Evolutionary conservation across 75 land plant species (phyloP).

Genomic region (Sequoiadendron giganteum): DNA sequence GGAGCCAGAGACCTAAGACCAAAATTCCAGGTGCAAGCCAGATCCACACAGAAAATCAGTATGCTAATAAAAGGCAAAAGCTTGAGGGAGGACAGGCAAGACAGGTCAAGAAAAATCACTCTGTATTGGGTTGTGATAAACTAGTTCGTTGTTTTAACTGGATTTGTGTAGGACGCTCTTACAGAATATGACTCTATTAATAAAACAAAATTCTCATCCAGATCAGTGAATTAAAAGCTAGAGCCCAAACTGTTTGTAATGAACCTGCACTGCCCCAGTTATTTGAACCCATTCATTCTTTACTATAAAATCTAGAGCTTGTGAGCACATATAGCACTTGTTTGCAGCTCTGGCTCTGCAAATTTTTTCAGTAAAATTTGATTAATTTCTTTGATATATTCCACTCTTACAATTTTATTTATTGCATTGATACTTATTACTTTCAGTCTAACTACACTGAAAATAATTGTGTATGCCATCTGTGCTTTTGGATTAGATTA

Average conservation of each 20-base stretch:
- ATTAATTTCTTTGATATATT: not conserved
- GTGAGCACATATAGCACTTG: not conserved
- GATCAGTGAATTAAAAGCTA: not conserved
- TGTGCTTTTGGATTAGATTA: not conserved
- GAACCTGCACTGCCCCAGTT: too few relatives aligned
- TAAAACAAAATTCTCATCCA: not conserved
- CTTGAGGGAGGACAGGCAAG: constrained; percentile 79
- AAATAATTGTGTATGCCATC: not conserved
- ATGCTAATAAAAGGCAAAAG: constrained; percentile 88
- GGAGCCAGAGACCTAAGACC: not conserved
- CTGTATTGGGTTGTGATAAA: not conserved
- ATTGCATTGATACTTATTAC: not conserved
- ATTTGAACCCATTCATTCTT: too few relatives aligned
- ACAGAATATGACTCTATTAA: not conserved
- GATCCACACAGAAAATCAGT: not conserved
- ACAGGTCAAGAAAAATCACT: constrained; percentile 44
- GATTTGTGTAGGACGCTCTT: not conserved
- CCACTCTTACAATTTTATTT: not conserved
- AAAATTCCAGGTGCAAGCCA: not conserved
- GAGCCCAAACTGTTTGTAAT: not conserved
- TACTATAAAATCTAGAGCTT: not conserved
- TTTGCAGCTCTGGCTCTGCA: not conserved
- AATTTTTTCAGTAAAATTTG: not conserved
- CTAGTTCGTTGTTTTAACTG: not conserved
- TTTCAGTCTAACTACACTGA: not conserved